These are phyloP conservation scores for Naegleria lovaniensis DNA, from an alignment of 208 protist genomes.

Conservation along the genomic window DNA sequence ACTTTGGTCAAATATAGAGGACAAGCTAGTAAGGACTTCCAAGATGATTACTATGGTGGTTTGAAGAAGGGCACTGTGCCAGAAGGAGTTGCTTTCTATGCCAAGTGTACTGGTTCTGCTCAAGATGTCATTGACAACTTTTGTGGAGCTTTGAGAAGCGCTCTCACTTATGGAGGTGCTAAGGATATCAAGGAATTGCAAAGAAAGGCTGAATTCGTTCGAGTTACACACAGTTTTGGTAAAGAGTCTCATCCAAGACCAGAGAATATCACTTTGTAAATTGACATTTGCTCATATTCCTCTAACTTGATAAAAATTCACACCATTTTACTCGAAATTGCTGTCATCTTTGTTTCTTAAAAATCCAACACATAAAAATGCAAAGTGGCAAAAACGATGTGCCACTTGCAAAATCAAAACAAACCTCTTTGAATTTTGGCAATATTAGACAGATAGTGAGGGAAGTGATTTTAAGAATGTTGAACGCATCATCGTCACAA, in stretches of 20 bases:
- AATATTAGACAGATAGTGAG: too few relatives aligned
- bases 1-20: slow-evolving; percentile 23
- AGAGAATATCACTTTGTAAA: too few relatives aligned
- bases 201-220: slow-evolving; percentile 61
- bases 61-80: slow-evolving; percentile 26
- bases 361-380: too few relatives aligned
- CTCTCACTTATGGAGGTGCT: slow-evolving; percentile 77
- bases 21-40: slow-evolving; percentile 25
- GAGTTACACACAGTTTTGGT: slow-evolving; percentile 57
- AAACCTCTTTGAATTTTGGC: too few relatives aligned
- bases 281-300: too few relatives aligned
- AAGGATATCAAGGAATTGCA: slow-evolving; percentile 69
- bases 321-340: too few relatives aligned
- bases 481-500: too few relatives aligned
- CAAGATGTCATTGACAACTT: slow-evolving; percentile 27
- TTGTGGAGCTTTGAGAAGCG: slow-evolving; percentile 65
- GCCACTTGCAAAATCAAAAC: too few relatives aligned
- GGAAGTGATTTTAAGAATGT: too few relatives aligned
- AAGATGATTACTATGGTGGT: slow-evolving; percentile 28
- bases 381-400: too few relatives aligned
- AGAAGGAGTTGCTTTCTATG: slow-evolving; percentile 18
- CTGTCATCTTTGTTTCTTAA: too few relatives aligned
- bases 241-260: slow-evolving; percentile 2
- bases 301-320: too few relatives aligned
- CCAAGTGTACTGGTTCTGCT: slow-evolving; percentile 10